Percentiles rank a stretch among this genome's conserved stretches.
Evolutionary conservation across 1,284 basidiomycete species (phyloP).

Genomic region (Malassezia slooffiae): DNA sequence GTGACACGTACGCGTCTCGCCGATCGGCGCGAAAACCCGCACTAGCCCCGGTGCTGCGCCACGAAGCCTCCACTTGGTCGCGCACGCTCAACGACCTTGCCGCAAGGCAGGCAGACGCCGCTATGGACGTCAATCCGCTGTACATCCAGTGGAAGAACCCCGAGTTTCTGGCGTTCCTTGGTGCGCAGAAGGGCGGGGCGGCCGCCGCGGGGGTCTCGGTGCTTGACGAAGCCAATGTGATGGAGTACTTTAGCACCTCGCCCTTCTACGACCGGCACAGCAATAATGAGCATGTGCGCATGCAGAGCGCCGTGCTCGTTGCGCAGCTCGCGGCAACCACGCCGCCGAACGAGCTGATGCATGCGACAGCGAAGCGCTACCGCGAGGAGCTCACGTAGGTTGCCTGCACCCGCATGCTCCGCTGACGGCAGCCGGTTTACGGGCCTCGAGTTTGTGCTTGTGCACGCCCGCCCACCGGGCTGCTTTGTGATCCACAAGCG

Average conservation of each 20-base stretch:
- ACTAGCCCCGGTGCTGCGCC: neutral
- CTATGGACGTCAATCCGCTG: slow-evolving; percentile 16
- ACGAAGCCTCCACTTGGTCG: neutral
- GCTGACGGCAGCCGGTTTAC: slow-evolving; percentile 21
- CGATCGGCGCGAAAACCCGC: too few species aligned
- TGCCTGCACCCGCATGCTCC: too few species aligned
- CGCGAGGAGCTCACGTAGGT: slow-evolving; percentile 26
- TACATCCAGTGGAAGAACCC: slow-evolving; percentile 39
- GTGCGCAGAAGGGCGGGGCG: slow-evolving; percentile 16
- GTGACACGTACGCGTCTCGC: neutral
- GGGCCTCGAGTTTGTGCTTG: slow-evolving; percentile 36
- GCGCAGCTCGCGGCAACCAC: neutral
- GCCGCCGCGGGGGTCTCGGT: slow-evolving; percentile 1
- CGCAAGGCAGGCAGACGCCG: neutral
- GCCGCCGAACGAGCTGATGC: slow-evolving; percentile 8
- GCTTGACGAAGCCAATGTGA: slow-evolving; percentile 28
- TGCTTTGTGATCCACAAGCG: slow-evolving; percentile 37
- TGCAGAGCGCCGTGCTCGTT: slow-evolving; percentile 27
- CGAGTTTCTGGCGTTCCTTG: slow-evolving; percentile 30
- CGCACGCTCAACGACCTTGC: too few species aligned
- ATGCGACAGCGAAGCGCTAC: slow-evolving; percentile 1
- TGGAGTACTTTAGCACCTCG: slow-evolving; percentile 38
- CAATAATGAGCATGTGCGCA: slow-evolving; percentile 43
- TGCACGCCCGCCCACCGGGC: slow-evolving; percentile 19
- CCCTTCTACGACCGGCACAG: slow-evolving; percentile 38